A percentile compares a stretch with the other conserved stretches of the same genome.
Conservation (phyloP, 2,329 filamentous ascomycete genomes). For the Chaetomiaceae sp. region DNA sequence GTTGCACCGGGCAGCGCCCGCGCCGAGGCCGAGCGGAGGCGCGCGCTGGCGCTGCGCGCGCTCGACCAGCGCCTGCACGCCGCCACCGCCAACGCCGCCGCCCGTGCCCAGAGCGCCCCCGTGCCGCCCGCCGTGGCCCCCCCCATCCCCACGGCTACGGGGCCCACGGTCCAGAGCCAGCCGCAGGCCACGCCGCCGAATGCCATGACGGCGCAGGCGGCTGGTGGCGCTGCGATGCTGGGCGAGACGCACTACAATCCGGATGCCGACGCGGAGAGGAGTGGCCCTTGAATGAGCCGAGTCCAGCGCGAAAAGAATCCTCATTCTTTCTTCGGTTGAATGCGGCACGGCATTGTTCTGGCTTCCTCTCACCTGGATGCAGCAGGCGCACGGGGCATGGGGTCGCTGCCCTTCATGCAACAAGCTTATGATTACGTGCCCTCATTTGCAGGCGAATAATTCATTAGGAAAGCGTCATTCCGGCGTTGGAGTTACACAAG, state of each 20-base stretch:
- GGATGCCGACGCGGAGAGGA: constrained; percentile 34
- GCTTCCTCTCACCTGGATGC: not conserved
- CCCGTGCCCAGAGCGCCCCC: constrained; percentile 36
- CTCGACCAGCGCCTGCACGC: constrained; percentile 86
- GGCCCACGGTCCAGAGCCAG: constrained; percentile 52
- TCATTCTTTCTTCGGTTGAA: too few species aligned
- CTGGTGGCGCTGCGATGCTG: constrained; percentile 42
- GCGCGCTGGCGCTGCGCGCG: constrained; percentile 83
- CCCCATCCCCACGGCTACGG: constrained; percentile 37
- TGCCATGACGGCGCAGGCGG: constrained; percentile 49
- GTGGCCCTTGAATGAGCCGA: not conserved
- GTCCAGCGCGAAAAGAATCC: too few species aligned
- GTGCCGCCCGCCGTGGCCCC: constrained; percentile 32
- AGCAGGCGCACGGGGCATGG: not conserved
- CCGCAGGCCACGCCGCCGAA: constrained; percentile 50
- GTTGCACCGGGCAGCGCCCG: constrained; percentile 63
- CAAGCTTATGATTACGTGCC: not conserved
- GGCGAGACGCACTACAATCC: constrained; percentile 67
- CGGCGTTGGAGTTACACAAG: constrained; percentile 5
- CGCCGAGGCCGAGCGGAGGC: constrained; percentile 84
- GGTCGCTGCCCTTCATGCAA: not conserved
- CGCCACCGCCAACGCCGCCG: constrained; percentile 55
- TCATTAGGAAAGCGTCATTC: not conserved
- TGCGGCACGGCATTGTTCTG: too few species aligned
- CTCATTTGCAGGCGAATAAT: not conserved